A percentile compares a stretch with the other conserved stretches of the same genome.
phyloP scores from a whole-genome alignment of 441 rosid genomes.

The Metrosideros polymorpha region DNA sequence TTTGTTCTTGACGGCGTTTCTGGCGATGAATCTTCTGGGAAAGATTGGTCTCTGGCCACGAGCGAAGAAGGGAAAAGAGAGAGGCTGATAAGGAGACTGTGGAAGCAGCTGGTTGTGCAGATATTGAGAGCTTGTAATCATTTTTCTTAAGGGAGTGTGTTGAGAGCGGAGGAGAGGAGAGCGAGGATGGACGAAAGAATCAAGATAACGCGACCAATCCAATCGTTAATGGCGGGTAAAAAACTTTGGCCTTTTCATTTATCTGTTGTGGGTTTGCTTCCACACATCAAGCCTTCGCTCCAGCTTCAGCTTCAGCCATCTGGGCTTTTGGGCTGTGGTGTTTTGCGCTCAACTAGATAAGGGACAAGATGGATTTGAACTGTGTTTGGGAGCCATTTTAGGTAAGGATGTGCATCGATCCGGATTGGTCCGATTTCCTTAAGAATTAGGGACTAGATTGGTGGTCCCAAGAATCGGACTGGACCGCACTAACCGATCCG shows the following conservation, averaged over 20 bases:
- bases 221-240: background rate
- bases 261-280: accelerated
- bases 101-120: background rate
- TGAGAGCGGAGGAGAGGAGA: background rate
- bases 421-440: too few species aligned
- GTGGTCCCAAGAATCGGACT: too few species aligned
- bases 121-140: background rate
- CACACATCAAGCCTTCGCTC: background rate
- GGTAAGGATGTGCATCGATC: too few species aligned
- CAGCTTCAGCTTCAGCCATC: background rate
- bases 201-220: background rate
- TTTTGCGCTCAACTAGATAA: background rate
- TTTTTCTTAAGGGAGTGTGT: background rate
- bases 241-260: background rate
- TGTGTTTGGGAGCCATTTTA: too few species aligned
- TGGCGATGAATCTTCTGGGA: background rate
- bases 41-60: background rate
- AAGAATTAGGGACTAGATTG: too few species aligned
- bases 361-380: too few species aligned
- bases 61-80: background rate
- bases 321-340: background rate
- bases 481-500: too few species aligned
- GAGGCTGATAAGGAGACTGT: conserved; percentile 20
- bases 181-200: background rate
- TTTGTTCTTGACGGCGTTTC: background rate